These are phyloP conservation scores for Eucommia ulmoides DNA, from an alignment of 257 asterid genomes.

Conservation along the genomic window DNA sequence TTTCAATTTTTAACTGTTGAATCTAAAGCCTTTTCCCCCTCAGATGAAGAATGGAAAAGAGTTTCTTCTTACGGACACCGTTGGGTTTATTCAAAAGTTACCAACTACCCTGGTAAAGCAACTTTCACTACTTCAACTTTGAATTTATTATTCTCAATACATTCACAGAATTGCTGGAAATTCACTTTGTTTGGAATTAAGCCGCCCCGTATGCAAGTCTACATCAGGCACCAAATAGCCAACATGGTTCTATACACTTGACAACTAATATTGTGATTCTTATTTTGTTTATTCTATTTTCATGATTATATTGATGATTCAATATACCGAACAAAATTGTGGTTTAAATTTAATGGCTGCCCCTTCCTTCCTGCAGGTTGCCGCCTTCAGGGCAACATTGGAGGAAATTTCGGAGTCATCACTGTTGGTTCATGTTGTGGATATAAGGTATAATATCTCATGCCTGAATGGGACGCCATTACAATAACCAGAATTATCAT, in stretches of 20 bases:
- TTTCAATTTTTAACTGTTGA: no score
- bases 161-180: neutral
- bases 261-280: no score
- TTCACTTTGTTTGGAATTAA: no score
- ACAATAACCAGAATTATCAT: constrained; percentile 7
- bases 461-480: constrained; percentile 3
- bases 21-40: no score
- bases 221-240: no score
- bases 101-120: constrained; percentile 81
- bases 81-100: constrained; percentile 90
- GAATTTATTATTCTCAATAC: no score
- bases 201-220: no score
- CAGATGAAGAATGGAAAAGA: constrained; percentile 89
- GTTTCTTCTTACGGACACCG: constrained; percentile 93
- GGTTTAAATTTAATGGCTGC: constrained; percentile 2
- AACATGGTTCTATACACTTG: no score
- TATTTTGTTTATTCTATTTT: no score
- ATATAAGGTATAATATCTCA: constrained; percentile 56
- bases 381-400: constrained; percentile 96
- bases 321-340: no score
- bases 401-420: constrained; percentile 93
- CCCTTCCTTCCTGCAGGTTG: constrained; percentile 43
- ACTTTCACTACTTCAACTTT: neutral
- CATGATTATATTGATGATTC: no score
- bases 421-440: constrained; percentile 91